Evolutionary conservation across 345 rosid species (phyloP).

Genomic region (Sisymbrium irio): DNA sequence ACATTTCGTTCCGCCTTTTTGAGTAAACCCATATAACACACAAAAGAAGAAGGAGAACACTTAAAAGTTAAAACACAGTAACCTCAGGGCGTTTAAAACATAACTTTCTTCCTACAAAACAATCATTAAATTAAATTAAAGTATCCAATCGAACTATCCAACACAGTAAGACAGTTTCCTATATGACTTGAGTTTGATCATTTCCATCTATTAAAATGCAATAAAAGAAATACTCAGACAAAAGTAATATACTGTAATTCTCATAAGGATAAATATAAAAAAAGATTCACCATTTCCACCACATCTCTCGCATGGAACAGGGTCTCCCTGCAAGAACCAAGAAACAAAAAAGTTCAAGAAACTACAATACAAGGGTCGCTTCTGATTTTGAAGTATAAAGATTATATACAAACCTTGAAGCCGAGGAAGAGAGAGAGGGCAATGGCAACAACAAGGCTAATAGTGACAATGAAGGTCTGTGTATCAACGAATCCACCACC

Average conservation of each 20-base stretch:
- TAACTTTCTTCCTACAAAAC: too few species aligned
- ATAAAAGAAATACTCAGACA: background rate
- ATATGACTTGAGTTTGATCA: background rate
- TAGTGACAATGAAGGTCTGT: slow-evolving; percentile 63
- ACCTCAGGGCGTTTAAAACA: background rate
- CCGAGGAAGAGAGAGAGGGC: slow-evolving; percentile 78
- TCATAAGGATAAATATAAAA: background rate
- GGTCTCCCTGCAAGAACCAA: slow-evolving; percentile 70
- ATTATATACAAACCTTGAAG: slow-evolving; percentile 47
- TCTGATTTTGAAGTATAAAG: background rate
- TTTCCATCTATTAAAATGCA: background rate
- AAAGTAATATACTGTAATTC: background rate
- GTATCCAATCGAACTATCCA: background rate
- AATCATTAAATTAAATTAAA: background rate
- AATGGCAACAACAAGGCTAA: slow-evolving; percentile 82
- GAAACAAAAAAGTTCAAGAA: background rate
- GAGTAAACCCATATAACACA: background rate
- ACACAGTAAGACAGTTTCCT: background rate
- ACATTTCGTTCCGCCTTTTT: slow-evolving; percentile 87
- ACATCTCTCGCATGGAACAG: slow-evolving; percentile 87
- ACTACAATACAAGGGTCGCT: background rate
- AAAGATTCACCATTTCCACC: slow-evolving; percentile 73
- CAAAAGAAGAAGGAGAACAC: background rate
- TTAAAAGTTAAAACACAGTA: background rate
- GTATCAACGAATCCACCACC: slow-evolving; percentile 57